A percentile compares a stretch with the other conserved stretches of the same genome.
Conservation (phyloP, 768 basidiomycete genomes). For the Trametes villosa region DNA sequence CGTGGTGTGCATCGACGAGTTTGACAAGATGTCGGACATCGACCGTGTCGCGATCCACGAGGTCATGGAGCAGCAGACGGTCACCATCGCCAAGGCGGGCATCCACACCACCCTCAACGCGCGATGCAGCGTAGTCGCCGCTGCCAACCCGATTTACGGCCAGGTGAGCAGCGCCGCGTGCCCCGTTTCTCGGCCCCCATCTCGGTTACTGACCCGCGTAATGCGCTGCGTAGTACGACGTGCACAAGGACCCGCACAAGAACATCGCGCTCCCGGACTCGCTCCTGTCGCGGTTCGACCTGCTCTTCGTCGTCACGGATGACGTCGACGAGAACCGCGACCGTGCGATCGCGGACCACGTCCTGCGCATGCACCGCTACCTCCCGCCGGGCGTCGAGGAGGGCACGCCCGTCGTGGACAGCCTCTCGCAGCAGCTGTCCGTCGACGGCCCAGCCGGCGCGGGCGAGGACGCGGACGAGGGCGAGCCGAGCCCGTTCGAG, state of each 20-base stretch:
- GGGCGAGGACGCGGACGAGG: conserved; percentile 49
- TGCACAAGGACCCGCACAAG: conserved; percentile 98
- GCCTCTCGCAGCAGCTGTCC: conserved; percentile 82
- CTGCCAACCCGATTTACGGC: conserved; percentile 98
- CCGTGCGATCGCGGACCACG: conserved; percentile 95
- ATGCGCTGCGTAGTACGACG: conserved; percentile 77
- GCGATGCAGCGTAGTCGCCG: conserved; percentile 95
- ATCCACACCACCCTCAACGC: conserved; percentile 99
- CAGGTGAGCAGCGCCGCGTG: conserved; percentile 58
- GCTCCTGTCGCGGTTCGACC: conserved; percentile 96
- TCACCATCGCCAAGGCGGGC: conserved; percentile 98
- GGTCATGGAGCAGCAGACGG: conserved; percentile 99
- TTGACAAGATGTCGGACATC: conserved; percentile 99
- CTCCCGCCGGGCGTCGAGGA: conserved; percentile 96
- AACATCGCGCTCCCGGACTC: conserved; percentile 99
- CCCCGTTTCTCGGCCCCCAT: background rate
- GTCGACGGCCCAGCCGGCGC: conserved; percentile 76
- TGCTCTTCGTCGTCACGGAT: conserved; percentile 97
- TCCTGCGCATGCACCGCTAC: conserved; percentile 96
- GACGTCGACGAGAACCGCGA: conserved; percentile 96
- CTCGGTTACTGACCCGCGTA: conserved; percentile 14
- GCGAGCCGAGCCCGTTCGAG: conserved; percentile 85
- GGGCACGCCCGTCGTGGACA: conserved; percentile 89
- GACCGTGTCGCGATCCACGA: conserved; percentile 99
- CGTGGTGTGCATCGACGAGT: conserved; percentile 99